Evolutionary conservation across 352 stramenopile species (phyloP), one percentile per base, ranked within the genome.

Genomic region (Phytophthora hybrid): DNA sequence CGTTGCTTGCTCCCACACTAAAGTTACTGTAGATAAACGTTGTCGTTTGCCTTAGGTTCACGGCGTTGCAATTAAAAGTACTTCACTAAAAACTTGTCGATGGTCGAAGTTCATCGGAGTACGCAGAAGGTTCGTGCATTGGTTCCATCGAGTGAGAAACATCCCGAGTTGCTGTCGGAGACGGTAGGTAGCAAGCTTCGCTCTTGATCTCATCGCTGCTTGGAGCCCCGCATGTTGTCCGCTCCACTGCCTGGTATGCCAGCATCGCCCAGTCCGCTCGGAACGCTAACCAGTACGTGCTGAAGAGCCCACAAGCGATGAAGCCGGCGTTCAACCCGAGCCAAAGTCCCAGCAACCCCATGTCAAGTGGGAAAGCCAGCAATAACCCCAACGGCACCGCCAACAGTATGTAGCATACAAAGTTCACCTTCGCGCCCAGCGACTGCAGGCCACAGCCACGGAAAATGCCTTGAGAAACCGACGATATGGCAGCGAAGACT

Each of bases 351-450:
- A 89, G 68, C 26, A 96, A 74, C 0, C 85, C 84, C 74, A 93
- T 76, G 14, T 81, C 68, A 37, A 91, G 72, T 41, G 82, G 59
- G 65, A 96, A 90, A 8, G 86, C 91, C 8, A 98, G 76, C 23
- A 90, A 65, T 44, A 95, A 74, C 1, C 87, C 91, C 18, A 97
- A 41, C 0, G 92, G 91, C n/a, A 98, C 79, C 44, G 89, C 90
- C 21, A 97, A 66, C 21, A 87, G 59, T 37, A 97, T 85, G 77
- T 95, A 98, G 57, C 84, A 84, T 14, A 96, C 79, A 41, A 98
- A 97, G 61, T 97, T 98, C 67, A 94, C 82, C 14, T 82, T 82
- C 9, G 92, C 92, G 19, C 88, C 88, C 10, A 97, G 81, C n/a
- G 82, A 66, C 63, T 98, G 92, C 55, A 92, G 80, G 4, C 92